phyloP scores from a whole-genome alignment of 441 rosid species.

The Francoa sonchifolia region DNA sequence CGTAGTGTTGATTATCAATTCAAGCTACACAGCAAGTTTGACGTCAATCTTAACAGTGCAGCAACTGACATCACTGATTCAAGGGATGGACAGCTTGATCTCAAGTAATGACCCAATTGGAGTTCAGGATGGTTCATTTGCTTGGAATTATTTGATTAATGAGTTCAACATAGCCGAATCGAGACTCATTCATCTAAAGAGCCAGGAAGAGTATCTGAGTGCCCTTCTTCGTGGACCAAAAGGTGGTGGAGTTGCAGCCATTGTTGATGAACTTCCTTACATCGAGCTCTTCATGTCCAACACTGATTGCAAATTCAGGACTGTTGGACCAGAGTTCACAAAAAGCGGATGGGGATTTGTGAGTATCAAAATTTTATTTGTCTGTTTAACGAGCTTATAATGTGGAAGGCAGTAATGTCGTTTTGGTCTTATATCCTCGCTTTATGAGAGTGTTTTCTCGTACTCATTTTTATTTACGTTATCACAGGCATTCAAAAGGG shows the following conservation, averaged over 20 bases:
- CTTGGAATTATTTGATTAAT: slow-evolving; percentile 52
- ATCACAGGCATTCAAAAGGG: slow-evolving; percentile 80
- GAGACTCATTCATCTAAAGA: slow-evolving; percentile 41
- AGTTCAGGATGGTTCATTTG: slow-evolving; percentile 80
- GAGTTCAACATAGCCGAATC: slow-evolving; percentile 75
- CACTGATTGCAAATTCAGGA: slow-evolving; percentile 53
- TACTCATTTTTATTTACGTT: slow-evolving; percentile 1
- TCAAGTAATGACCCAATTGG: slow-evolving; percentile 66
- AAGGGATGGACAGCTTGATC: slow-evolving; percentile 68
- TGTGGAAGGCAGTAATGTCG: not conserved
- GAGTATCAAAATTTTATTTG: slow-evolving; percentile 22
- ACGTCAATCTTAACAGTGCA: slow-evolving; percentile 92
- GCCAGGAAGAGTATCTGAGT: slow-evolving; percentile 32
- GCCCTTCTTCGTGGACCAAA: slow-evolving; percentile 61
- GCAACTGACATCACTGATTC: slow-evolving; percentile 61
- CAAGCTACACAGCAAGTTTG: slow-evolving; percentile 95
- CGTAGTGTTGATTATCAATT: slow-evolving; percentile 85
- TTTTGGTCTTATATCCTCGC: not conserved
- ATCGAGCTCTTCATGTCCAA: slow-evolving; percentile 58
- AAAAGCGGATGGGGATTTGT: slow-evolving; percentile 95
- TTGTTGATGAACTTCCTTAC: slow-evolving; percentile 87
- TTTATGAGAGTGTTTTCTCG: slow-evolving; percentile 1
- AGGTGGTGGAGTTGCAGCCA: slow-evolving; percentile 72
- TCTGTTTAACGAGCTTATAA: not conserved
- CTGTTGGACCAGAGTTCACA: slow-evolving; percentile 84